Evolutionary conservation across 2,329 filamentous ascomycete species (phyloP).

Genomic region (Xylariomycetidae sp.): DNA sequence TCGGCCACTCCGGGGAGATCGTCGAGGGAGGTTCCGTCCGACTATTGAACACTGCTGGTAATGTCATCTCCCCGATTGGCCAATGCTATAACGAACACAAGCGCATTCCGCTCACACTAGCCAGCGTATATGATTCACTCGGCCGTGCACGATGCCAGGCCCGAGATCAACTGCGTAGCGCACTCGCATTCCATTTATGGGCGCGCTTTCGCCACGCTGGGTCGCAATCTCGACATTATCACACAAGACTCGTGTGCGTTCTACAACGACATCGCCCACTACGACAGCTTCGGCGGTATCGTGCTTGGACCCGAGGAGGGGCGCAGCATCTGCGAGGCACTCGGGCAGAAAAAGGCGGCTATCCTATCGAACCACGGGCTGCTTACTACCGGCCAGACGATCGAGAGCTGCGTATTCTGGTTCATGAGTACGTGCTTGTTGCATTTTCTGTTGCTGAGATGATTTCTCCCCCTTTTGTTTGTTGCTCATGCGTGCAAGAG

Average conservation of each 20-base stretch:
- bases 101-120: neutral
- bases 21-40: slow-evolving; percentile 54
- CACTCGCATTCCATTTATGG: slow-evolving; percentile 53
- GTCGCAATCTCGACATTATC: slow-evolving; percentile 59
- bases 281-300: slow-evolving; percentile 45
- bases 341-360: slow-evolving; percentile 46
- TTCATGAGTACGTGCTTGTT: too few species aligned
- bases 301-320: slow-evolving; percentile 50
- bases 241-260: slow-evolving; percentile 60
- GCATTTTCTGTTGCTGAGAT: too few species aligned
- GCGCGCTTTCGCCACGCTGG: slow-evolving; percentile 56
- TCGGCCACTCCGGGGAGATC: slow-evolving; percentile 56
- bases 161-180: slow-evolving; percentile 49
- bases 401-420: slow-evolving; percentile 51
- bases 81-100: neutral
- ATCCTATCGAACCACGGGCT: slow-evolving; percentile 53
- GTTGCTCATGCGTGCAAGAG: too few species aligned
- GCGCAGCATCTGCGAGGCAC: slow-evolving; percentile 38
- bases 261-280: slow-evolving; percentile 44
- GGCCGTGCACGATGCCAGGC: slow-evolving; percentile 49
- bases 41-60: slow-evolving; percentile 28
- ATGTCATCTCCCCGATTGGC: slow-evolving; percentile 1
- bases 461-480: too few species aligned
- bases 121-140: slow-evolving; percentile 45
- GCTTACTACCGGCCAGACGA: slow-evolving; percentile 42